Percentiles rank a stretch among this genome's conserved stretches.
These are phyloP conservation scores for Orbilia ellipsospora DNA, from an alignment of 2,329 filamentous ascomycete species.

Conservation along the genomic window DNA sequence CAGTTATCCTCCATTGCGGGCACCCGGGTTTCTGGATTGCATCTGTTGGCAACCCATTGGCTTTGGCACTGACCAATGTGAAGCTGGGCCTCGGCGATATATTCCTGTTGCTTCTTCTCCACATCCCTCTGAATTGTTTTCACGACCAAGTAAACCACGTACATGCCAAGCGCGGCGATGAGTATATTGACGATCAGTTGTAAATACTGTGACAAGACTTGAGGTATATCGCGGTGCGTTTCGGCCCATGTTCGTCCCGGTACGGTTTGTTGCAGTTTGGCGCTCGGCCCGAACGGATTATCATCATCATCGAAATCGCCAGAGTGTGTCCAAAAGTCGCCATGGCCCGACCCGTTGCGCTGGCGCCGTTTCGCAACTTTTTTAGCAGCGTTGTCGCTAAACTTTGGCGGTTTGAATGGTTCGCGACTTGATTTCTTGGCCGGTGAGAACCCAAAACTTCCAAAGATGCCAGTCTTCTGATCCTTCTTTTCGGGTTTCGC, in stretches of 20 bases:
- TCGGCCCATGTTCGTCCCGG: constrained; percentile 62
- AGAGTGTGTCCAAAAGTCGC: constrained; percentile 37
- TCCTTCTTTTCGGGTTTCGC: constrained; percentile 6
- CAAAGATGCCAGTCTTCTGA: constrained; percentile 16
- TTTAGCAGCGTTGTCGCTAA: constrained; percentile 47
- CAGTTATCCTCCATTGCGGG: constrained; percentile 81
- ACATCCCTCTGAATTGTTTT: constrained; percentile 79
- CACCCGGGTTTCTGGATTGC: constrained; percentile 72
- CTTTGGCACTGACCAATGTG: constrained; percentile 79
- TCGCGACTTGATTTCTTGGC: constrained; percentile 31
- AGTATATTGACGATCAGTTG: constrained; percentile 73
- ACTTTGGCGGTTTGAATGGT: constrained; percentile 32
- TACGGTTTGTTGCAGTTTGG: neutral
- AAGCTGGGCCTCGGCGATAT: constrained; percentile 74
- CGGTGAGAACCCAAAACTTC: constrained; percentile 41
- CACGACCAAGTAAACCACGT: constrained; percentile 76
- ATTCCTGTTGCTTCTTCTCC: constrained; percentile 75
- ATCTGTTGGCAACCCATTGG: constrained; percentile 80
- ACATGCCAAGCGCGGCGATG: constrained; percentile 70
- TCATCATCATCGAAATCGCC: constrained; percentile 35
- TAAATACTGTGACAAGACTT: constrained; percentile 71
- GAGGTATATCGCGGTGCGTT: constrained; percentile 70
- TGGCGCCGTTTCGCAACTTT: constrained; percentile 39
- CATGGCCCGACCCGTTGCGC: constrained; percentile 32
- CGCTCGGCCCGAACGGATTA: constrained; percentile 17